Conservation (phyloP, 176 grass and related monocot genomes). For the Avena eriantha region DNA sequence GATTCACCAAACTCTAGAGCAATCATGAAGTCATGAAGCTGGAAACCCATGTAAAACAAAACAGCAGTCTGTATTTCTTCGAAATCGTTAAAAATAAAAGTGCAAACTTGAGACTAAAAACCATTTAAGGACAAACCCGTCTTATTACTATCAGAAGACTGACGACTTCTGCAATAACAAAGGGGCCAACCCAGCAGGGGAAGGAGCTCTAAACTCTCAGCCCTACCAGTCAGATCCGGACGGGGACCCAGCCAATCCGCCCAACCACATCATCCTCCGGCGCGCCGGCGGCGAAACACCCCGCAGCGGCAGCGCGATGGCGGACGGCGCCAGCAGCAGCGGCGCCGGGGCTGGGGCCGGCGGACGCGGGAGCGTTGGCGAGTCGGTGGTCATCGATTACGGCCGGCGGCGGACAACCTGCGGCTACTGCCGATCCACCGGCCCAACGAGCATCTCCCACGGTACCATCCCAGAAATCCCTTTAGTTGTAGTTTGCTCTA, state of each 20-base stretch:
- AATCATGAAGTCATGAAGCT: too few relatives aligned
- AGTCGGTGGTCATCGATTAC: constrained; percentile 74
- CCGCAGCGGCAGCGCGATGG: constrained; percentile 47
- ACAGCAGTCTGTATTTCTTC: neutral
- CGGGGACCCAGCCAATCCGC: constrained; percentile 40
- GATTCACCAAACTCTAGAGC: too few relatives aligned
- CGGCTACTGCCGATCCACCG: constrained; percentile 77
- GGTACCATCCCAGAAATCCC: constrained; percentile 44
- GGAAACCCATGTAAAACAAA: too few relatives aligned
- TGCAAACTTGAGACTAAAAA: neutral
- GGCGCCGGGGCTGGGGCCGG: neutral
- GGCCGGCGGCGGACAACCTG: constrained; percentile 60
- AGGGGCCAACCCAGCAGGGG: neutral
- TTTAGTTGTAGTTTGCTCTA: neutral
- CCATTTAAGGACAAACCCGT: neutral
- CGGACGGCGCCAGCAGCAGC: constrained; percentile 74
- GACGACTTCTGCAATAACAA: constrained; percentile 10
- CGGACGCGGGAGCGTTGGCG: constrained; percentile 23
- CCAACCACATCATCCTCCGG: constrained; percentile 25
- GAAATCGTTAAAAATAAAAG: neutral
- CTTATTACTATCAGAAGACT: neutral
- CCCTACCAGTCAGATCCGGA: constrained; percentile 49
- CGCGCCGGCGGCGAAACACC: constrained; percentile 32
- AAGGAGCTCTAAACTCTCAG: neutral
- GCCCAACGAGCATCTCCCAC: constrained; percentile 69